A percentile compares a stretch with the other conserved stretches of the same genome.
phyloP scores from a whole-genome alignment of 2,329 filamentous ascomycete genomes.

The Westerdykella aurantiaca region DNA sequence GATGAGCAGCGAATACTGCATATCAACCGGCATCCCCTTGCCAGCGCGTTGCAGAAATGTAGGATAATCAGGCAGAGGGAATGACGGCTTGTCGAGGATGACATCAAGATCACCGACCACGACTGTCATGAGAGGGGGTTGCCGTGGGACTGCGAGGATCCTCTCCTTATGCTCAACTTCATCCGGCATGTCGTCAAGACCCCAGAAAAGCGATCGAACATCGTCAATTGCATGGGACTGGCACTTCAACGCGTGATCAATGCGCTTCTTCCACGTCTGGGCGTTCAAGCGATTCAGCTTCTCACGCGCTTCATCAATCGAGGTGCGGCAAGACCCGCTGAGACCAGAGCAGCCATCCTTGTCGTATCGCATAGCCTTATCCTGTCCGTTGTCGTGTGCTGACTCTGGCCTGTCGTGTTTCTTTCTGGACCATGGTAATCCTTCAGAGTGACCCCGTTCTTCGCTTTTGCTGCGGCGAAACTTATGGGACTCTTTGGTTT shows the following conservation, averaged over 20 bases:
- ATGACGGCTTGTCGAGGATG: constrained; percentile 85
- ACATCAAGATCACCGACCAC: constrained; percentile 81
- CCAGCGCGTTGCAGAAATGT: constrained; percentile 82
- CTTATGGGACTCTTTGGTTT: constrained; percentile 24
- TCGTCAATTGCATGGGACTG: constrained; percentile 72
- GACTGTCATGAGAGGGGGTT: constrained; percentile 76
- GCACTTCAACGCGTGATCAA: constrained; percentile 66
- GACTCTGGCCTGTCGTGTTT: not conserved
- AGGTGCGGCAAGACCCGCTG: constrained; percentile 64
- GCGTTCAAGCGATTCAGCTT: constrained; percentile 76
- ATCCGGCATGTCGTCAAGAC: constrained; percentile 71
- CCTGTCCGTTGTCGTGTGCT: constrained; percentile 11
- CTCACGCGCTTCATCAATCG: constrained; percentile 68
- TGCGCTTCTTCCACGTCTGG: constrained; percentile 85
- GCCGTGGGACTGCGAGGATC: constrained; percentile 76
- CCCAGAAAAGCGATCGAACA: constrained; percentile 74
- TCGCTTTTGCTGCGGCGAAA: constrained; percentile 40
- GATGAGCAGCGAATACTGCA: constrained; percentile 81
- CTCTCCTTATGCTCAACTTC: constrained; percentile 78
- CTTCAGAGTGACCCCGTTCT: constrained; percentile 6
- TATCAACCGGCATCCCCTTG: constrained; percentile 93
- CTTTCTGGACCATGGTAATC: not conserved
- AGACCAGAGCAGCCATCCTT: constrained; percentile 70
- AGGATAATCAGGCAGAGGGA: constrained; percentile 73
- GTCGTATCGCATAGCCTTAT: constrained; percentile 63